Evolutionary conservation across 192 early-diverging fungal species (phyloP), one percentile per base, ranked within the genome.

Genomic region (Haplosporangium gracile): DNA sequence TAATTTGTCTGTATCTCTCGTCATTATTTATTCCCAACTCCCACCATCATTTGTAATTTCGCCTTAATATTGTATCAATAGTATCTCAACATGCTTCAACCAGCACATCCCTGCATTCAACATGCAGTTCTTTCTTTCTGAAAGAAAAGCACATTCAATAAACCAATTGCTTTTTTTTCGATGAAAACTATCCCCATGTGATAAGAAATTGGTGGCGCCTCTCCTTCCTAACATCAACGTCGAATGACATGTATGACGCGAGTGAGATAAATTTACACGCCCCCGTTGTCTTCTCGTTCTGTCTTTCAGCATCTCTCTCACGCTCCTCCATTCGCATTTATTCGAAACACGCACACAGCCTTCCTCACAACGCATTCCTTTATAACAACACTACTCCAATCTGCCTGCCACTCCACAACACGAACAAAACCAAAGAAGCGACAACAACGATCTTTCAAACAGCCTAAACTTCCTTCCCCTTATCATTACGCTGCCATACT

Each of bases 101-200:
- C 60, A 65, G 60, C 60, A 60, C 55, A 65, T 29, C 60, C 24
- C 60, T 65, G 60, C 60, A 65, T 65, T 65, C 60, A 65, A 65
- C 60, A 65, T 65, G 60, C 60, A 65, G 60, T 65, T 65, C 11
- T 15, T 32, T 13, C 5, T n/a, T n/a, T 57, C 24, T 43, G 9
- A 43, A 43, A 57, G 36, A 57, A 63, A 63, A 26, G 57, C 60
- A 32, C 60, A 15, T 10, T 57, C 24, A 57, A 26, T 57, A 65
- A 65, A 57, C 13, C 55, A 26, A 9, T 32, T 29, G 60, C 60
- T 15, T 29, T 51, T 16, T 16, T 51, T 65, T 65, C 55, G n/a
- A 26, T 26, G 55, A 60, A 26, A 60, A 60, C 24, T 0, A 60
- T 60, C 47, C 5, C 16, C 15, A 2, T 51, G 47, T 51, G 20